These are phyloP conservation scores for Hanseniaspora occidentalis DNA, from an alignment of 805 yeast genomes.

Conservation along the genomic window DNA sequence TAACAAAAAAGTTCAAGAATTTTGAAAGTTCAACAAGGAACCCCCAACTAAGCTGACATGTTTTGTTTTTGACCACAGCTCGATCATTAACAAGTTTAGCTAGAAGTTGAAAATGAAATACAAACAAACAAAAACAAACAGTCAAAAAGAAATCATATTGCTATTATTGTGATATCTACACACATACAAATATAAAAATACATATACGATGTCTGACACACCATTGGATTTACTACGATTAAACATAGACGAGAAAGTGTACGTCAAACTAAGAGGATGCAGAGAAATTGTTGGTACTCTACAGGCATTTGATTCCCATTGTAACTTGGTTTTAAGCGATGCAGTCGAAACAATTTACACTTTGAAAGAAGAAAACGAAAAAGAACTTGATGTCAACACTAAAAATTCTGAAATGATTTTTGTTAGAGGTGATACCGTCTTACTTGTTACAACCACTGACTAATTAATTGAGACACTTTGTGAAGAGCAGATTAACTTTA, in stretches of 20 bases:
- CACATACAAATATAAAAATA: neutral
- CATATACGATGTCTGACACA: slow-evolving; percentile 30
- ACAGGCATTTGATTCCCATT: slow-evolving; percentile 92
- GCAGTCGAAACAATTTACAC: slow-evolving; percentile 73
- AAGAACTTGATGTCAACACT: slow-evolving; percentile 27
- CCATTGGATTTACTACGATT: slow-evolving; percentile 86
- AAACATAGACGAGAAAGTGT: slow-evolving; percentile 75
- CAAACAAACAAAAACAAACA: neutral
- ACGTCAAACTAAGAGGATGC: slow-evolving; percentile 86
- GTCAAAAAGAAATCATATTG: neutral
- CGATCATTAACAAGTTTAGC: too few relatives aligned
- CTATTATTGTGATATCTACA: neutral
- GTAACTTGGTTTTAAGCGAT: slow-evolving; percentile 90
- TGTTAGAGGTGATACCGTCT: slow-evolving; percentile 96
- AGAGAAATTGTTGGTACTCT: slow-evolving; percentile 82
- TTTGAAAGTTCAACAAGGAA: too few relatives aligned
- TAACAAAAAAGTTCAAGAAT: too few relatives aligned
- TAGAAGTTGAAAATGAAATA: neutral
- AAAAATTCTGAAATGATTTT: slow-evolving; percentile 79
- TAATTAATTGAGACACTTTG: neutral
- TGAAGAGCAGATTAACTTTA: neutral
- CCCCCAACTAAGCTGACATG: too few relatives aligned
- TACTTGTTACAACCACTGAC: slow-evolving; percentile 50
- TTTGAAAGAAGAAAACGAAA: slow-evolving; percentile 33
- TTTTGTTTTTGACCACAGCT: too few relatives aligned